Evolutionary conservation across 495 filamentous ascomycete species (phyloP), one percentile per base, ranked within the genome.

Genomic region (Parathielavia appendiculata): DNA sequence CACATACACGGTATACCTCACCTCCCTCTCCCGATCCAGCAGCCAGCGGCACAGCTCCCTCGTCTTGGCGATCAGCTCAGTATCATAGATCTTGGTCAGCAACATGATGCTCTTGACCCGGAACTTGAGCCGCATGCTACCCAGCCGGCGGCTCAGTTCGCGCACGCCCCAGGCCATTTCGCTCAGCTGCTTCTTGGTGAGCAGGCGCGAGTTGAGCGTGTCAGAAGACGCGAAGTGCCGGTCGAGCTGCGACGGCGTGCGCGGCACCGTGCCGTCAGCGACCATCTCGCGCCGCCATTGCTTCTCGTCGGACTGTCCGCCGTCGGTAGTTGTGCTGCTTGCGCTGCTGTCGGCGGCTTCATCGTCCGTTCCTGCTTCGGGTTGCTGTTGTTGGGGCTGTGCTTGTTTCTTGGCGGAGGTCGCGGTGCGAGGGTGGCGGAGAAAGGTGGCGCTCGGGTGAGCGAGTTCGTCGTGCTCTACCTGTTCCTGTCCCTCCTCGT

Each of bases 141-240:
- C 86, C 53, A 97, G 77, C 54, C 87, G 87, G 69, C 96, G 91
- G 32, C 88, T 88, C 47, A 98, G 76, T 66, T 96, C 91, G 32
- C 93, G 81, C 55, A 98, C 91, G 22, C 92, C 92, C 83, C 89
- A 90, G 0, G 91, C 91, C 93, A 98, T 96, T 60, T 97, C 93
- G 1, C 86, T 88, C 36, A 98, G 77, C 70, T 98, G 90, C 58
- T 85, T 87, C 73, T 97, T 98, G 2, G 91, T 97, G 61, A 98
- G 77, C 35, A 93, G 81, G 14, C 80, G 73, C 56, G 71, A 77
- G 58, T 79, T 75, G 38, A 71, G 51, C 11, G 63, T 69, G 19
- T 72, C 68, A 7, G 56, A 11, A 14, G 54, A 20, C 0, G 62
- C 13, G 5, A 17, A 30, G 12, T 48, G 19, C 3, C 43, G 19